Evolutionary conservation across 805 yeast genomes (phyloP).

Genomic region (Candida tammaniensis): DNA sequence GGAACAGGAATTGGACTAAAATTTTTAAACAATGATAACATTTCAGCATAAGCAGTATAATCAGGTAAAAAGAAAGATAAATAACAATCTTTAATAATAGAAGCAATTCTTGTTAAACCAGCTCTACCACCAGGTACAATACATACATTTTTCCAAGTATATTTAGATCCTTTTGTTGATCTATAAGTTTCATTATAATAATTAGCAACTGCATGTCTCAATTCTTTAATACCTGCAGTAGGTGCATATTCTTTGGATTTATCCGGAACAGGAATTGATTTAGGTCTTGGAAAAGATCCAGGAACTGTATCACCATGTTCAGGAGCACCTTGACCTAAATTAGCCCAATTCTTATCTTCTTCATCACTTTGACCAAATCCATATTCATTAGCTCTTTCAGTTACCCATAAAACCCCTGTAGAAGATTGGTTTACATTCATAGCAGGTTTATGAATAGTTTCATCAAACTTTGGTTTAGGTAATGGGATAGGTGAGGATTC

Average conservation of each 20-base stretch:
- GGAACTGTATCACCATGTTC: conserved; percentile 59
- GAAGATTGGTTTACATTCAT: conserved; percentile 57
- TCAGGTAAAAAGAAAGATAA: conserved; percentile 60
- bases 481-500: conserved; percentile 49
- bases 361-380: conserved; percentile 41
- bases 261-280: conserved; percentile 43
- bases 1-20: conserved; percentile 65
- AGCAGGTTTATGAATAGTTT: conserved; percentile 52
- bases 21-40: conserved; percentile 60
- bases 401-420: conserved; percentile 64
- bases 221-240: conserved; percentile 53
- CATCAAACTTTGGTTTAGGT: conserved; percentile 45
- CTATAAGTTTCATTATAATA: conserved; percentile 55
- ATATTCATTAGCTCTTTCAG: conserved; percentile 57
- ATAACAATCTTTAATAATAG: conserved; percentile 57
- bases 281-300: conserved; percentile 57
- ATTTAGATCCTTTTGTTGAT: conserved; percentile 45
- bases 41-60: conserved; percentile 64
- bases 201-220: conserved; percentile 58
- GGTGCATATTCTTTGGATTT: conserved; percentile 57
- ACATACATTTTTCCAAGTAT: conserved; percentile 59
- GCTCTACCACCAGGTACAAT: conserved; percentile 67
- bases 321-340: conserved; percentile 65
- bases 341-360: conserved; percentile 48
- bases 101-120: conserved; percentile 60